phyloP scores from a whole-genome alignment of 140 eudicot genomes.

The Senecio squalidus region DNA sequence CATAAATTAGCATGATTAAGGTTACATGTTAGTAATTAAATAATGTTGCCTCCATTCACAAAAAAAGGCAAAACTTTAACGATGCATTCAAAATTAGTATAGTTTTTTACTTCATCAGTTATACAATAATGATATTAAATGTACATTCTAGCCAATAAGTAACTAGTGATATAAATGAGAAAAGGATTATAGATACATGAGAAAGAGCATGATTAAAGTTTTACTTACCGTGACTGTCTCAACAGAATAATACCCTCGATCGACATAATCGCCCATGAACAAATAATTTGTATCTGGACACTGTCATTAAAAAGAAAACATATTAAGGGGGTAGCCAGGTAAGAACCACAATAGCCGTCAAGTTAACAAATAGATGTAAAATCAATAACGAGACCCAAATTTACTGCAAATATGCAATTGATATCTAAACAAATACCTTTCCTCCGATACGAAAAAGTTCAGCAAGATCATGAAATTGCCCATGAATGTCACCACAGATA shows the following conservation, averaged over 20 bases:
- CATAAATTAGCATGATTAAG: neutral
- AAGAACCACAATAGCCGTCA: neutral
- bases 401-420: no score
- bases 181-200: neutral
- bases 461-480: constrained; percentile 85
- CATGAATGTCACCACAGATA: constrained; percentile 89
- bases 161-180: neutral
- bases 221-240: constrained; percentile 70
- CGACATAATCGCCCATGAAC: constrained; percentile 79
- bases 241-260: constrained; percentile 81
- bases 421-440: constrained; percentile 38
- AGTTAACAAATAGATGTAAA: neutral
- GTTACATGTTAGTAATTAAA: neutral
- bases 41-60: neutral
- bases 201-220: neutral
- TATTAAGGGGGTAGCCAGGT: neutral
- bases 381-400: neutral
- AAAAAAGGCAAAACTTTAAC: no score
- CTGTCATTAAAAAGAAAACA: constrained; percentile 26
- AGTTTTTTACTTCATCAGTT: neutral
- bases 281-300: constrained; percentile 77
- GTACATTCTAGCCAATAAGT: neutral
- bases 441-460: constrained; percentile 93
- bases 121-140: neutral
- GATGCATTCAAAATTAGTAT: no score